Evolutionary conservation across 2,329 filamentous ascomycete species (phyloP).

Genomic region (Ascochyta lentis): DNA sequence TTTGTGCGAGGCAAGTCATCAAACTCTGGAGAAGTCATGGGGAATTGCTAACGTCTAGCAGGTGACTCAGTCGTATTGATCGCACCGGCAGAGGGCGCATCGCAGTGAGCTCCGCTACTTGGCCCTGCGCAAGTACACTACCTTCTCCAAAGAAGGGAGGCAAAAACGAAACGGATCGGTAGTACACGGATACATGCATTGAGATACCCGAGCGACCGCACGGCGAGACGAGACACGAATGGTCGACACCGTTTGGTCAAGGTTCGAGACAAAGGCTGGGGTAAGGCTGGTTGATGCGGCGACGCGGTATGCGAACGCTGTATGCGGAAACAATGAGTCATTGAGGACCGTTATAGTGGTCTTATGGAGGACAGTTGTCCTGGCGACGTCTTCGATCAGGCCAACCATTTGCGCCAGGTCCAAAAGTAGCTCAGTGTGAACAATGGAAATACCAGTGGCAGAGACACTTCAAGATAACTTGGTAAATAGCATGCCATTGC

Average conservation of each 20-base stretch:
- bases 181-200: slow-evolving; percentile 7
- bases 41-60: slow-evolving; percentile 18
- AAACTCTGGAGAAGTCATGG: not conserved
- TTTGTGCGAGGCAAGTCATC: slow-evolving; percentile 81
- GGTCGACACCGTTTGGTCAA: slow-evolving; percentile 1
- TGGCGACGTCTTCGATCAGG: slow-evolving; percentile 1
- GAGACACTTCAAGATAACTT: not conserved
- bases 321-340: slow-evolving; percentile 12
- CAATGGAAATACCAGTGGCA: not conserved
- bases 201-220: slow-evolving; percentile 32
- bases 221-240: slow-evolving; percentile 1
- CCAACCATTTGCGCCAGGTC: not conserved
- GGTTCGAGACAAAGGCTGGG: slow-evolving; percentile 1
- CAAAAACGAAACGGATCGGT: slow-evolving; percentile 1
- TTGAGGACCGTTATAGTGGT: not conserved
- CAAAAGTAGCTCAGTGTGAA: not conserved
- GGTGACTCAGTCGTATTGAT: slow-evolving; percentile 61
- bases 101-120: slow-evolving; percentile 29
- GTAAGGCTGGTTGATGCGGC: slow-evolving; percentile 9
- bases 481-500: not conserved
- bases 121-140: slow-evolving; percentile 14
- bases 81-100: slow-evolving; percentile 46
- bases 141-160: slow-evolving; percentile 3
- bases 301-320: slow-evolving; percentile 10
- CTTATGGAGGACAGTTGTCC: slow-evolving; percentile 8